Percentiles rank a stretch among this genome's conserved stretches.
phyloP scores from a whole-genome alignment of 768 basidiomycete genomes.

The Russula sp. region DNA sequence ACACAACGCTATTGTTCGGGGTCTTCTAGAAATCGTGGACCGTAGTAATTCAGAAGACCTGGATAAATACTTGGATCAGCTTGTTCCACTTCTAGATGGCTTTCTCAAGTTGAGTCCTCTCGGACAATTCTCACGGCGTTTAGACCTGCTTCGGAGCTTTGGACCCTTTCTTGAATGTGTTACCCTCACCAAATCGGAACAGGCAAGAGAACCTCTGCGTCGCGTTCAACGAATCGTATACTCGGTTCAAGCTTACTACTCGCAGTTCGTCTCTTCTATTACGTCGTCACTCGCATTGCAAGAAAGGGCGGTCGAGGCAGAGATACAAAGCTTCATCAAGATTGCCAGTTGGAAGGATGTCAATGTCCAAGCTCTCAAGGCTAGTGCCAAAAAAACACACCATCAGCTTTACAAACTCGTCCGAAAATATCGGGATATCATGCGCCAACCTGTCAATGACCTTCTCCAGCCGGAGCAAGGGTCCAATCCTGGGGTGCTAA shows the following conservation, averaged over 20 bases:
- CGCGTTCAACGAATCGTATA: conserved; percentile 55
- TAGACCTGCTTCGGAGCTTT: conserved; percentile 67
- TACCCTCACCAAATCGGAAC: conserved; percentile 30
- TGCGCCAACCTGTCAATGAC: conserved; percentile 63
- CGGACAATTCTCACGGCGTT: conserved; percentile 71
- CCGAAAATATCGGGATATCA: conserved; percentile 84
- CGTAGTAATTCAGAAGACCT: conserved; percentile 35
- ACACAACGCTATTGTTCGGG: conserved; percentile 72
- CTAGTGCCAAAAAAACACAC: conserved; percentile 87
- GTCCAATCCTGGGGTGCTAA: neutral
- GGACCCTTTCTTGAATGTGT: conserved; percentile 42
- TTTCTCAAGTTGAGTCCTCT: conserved; percentile 72
- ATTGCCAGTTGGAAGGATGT: conserved; percentile 98
- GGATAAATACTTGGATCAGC: conserved; percentile 50
- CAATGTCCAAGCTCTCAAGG: conserved; percentile 89
- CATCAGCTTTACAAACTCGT: conserved; percentile 86
- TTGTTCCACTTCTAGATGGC: conserved; percentile 74
- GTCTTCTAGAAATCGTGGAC: conserved; percentile 44
- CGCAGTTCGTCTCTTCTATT: conserved; percentile 50
- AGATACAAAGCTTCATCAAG: conserved; percentile 81
- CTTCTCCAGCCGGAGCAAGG: conserved; percentile 29
- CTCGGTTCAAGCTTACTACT: conserved; percentile 56
- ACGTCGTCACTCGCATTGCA: conserved; percentile 47
- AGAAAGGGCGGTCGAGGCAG: conserved; percentile 62
- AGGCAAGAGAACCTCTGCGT: conserved; percentile 34